phyloP scores from a whole-genome alignment of 176 grass and related monocot genomes.

The Oryza longistaminata region DNA sequence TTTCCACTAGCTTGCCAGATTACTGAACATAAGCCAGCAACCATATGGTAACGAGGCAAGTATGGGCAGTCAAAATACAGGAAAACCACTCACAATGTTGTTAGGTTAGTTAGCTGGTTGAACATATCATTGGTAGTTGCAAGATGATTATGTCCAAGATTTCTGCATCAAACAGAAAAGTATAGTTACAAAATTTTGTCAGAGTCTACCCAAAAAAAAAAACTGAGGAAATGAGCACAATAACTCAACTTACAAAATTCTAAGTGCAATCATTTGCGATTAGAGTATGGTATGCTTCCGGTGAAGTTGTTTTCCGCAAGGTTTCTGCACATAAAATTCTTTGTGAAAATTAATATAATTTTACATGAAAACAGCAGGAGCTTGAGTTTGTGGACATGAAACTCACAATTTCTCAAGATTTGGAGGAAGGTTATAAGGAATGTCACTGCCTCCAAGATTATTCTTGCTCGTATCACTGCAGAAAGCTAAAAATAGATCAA shows the following conservation, averaged over 20 bases:
- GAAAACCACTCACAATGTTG: constrained; percentile 64
- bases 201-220: constrained; percentile 19
- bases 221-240: background rate
- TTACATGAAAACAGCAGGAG: background rate
- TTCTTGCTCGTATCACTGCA: constrained; percentile 88
- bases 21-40: background rate
- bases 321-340: constrained; percentile 60
- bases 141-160: constrained; percentile 80
- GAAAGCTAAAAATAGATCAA: constrained; percentile 39
- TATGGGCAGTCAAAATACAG: constrained; percentile 1
- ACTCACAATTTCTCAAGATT: constrained; percentile 82
- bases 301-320: constrained; percentile 76
- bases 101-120: constrained; percentile 57
- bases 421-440: constrained; percentile 89
- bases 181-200: constrained; percentile 15
- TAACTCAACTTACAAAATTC: constrained; percentile 59
- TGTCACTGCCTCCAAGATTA: constrained; percentile 68
- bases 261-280: constrained; percentile 60
- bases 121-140: constrained; percentile 72
- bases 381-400: background rate
- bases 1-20: constrained; percentile 14
- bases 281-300: constrained; percentile 66
- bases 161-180: constrained; percentile 45
- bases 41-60: background rate
- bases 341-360: constrained; percentile 22